Evolutionary conservation across 2,329 filamentous ascomycete genomes (phyloP), one percentile per base, ranked within the genome.

Genomic region (Pestalotiopsis sp.): DNA sequence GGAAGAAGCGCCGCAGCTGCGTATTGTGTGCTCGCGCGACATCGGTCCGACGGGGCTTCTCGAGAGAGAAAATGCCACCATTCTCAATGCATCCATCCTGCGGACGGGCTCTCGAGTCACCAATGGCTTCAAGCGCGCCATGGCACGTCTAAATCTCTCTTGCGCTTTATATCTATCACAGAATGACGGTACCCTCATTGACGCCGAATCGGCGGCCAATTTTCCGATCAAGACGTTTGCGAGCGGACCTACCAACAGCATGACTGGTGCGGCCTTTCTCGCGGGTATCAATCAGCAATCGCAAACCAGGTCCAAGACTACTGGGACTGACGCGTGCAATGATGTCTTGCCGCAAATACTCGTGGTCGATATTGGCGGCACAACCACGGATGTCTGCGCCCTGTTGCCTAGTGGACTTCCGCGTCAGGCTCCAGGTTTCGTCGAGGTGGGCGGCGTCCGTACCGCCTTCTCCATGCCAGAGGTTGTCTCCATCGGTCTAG

Each of bases 381-480:
- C 58, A 27, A 67, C 66, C 9, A 67, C 40, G 36, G 61, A 58
- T 23, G 56, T 65, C 17, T 64, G 41, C 23, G 59, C 49, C 13
- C 41, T 38, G n/a, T 59, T 68, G n/a, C 66, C 66, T 0, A 64
- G 59, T 13, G 66, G 66, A 12, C 63, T 68, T 17, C 66, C 66
- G 2, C 58, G 66, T 7, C 66, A 68, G 40, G 66, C 66, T 25
- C 59, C 59, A 13, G 57, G 45, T 13, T 68, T 62, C 13, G 66
- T 68, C 13, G 66, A 68, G 17, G 38, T 68, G 6, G 66, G 66
- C 17, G 66, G 66, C 11, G 66, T 68, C 5, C 40, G 60, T 20
- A 68, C 59, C 31, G 60, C 66, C 3, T 68, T 68, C 52, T 68
- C 66, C n/a, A 68, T 68, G 66, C 66, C 59, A 27, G 49, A 68